Evolutionary conservation across 148 eudicot genomes (phyloP), one percentile per base, ranked within the genome.

Genomic region (Mesembryanthemum crystallinum): DNA sequence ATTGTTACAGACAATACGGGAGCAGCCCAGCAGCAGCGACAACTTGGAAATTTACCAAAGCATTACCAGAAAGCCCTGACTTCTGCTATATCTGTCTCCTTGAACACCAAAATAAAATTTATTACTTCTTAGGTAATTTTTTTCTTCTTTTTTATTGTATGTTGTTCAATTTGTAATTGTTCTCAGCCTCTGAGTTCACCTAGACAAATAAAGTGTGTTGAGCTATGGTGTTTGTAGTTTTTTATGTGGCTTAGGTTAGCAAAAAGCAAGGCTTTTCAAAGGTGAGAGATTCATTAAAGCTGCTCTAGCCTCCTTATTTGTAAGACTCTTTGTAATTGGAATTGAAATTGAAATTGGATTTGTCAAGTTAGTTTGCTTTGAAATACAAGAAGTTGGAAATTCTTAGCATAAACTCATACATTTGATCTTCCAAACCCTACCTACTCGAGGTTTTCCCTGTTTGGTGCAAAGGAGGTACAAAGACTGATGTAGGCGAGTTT

Each of bases 1-100:
- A 43, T 58, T 29, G 54, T 63, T 27, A 8, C 8, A 39, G 59
- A 63, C 39, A 71, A 69, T 69, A 68, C 17, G 28, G 27, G 82
- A 55, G 72, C 73, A 69, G 49, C 14, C 11, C 49, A 45, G 39
- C 39, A 35, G 39, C 39, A 6, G 39, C 74, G 5, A 3, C n/a
- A 10, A 30, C 65, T 24, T 3, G 33, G 47, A 52, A 63, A 27
- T 62, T 73, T 15, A 32, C 60, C 45, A 18, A 42, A 61, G 71
- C 76, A 71, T 24, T 70, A 24, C 28, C 43, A 72, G 72, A 10
- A 64, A 73, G 66, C 30, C 60, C 71, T 17, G 15, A 54, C 57
- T 27, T 47, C 29, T 32, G 30, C 27, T 45, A 43, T 27, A 43
- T 42, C 35, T 45, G 58, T 32, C 20, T 25, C 52, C 20, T 28